phyloP scores from a whole-genome alignment of 176 grass and related monocot species.

The Tuctoria greenei region DNA sequence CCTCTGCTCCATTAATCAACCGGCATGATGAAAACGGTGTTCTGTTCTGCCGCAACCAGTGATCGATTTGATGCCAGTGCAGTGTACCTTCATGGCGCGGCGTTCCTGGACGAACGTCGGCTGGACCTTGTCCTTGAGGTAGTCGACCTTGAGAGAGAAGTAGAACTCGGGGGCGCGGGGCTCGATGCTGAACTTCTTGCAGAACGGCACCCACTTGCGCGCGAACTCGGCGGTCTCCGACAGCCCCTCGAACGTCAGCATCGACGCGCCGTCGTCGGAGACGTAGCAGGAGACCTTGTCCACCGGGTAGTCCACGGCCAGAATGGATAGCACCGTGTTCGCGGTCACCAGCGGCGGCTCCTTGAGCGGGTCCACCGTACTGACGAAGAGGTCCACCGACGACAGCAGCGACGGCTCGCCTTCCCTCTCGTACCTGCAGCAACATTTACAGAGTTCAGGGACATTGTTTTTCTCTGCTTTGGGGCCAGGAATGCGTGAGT shows the following conservation, averaged over 20 bases:
- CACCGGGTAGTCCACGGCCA: conserved; percentile 90
- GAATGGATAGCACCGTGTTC: conserved; percentile 94
- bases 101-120: conserved; percentile 88
- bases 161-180: conserved; percentile 93
- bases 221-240: conserved; percentile 96
- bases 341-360: conserved; percentile 95
- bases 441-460: neutral
- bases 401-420: conserved; percentile 83
- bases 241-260: conserved; percentile 92
- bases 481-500: neutral
- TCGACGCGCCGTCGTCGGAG: conserved; percentile 94
- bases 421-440: conserved; percentile 81
- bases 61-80: neutral
- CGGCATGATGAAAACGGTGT: neutral
- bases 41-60: neutral
- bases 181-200: conserved; percentile 96
- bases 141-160: conserved; percentile 87
- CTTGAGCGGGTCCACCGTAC: conserved; percentile 93
- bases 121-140: conserved; percentile 99
- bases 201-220: conserved; percentile 97
- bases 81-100: conserved; percentile 86
- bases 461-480: neutral
- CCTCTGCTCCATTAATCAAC: conserved; percentile 42
- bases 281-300: conserved; percentile 99
- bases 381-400: conserved; percentile 87